Percentiles rank a stretch among this genome's conserved stretches.
Evolutionary conservation across 257 asterid species (phyloP).

Genomic region (Nicotiana sylvestris): DNA sequence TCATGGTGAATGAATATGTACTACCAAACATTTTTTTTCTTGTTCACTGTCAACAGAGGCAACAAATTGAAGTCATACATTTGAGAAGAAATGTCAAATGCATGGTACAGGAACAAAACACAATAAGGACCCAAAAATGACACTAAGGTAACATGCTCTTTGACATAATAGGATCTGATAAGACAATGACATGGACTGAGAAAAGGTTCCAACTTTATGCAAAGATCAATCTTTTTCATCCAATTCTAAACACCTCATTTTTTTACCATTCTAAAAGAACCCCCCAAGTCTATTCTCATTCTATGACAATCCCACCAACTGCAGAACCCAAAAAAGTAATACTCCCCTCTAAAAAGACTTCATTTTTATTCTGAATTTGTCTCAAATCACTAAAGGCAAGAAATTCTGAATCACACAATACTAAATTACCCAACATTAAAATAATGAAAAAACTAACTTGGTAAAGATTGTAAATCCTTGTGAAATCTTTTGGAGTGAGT

Average conservation of each 20-base stretch:
- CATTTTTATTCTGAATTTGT: neutral
- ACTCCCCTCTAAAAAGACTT: neutral
- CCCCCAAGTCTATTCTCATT: neutral
- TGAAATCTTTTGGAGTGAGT: conserved; percentile 42
- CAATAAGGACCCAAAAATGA: neutral
- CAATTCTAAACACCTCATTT: neutral
- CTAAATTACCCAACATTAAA: neutral
- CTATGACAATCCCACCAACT: neutral
- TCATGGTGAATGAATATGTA: neutral
- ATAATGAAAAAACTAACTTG: conserved; percentile 53
- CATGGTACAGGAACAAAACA: neutral
- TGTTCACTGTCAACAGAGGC: neutral
- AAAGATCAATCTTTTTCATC: conserved; percentile 7
- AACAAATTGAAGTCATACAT: neutral
- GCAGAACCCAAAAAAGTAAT: neutral
- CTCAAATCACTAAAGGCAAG: neutral
- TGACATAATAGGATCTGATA: neutral
- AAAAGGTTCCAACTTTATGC: neutral
- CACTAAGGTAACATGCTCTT: neutral
- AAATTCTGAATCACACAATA: neutral
- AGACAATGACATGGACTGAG: neutral
- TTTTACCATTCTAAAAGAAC: neutral
- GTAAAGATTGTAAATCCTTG: conserved; percentile 68
- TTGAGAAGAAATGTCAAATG: neutral
- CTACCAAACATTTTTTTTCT: neutral